A percentile compares a stretch with the other conserved stretches of the same genome.
These are phyloP conservation scores for Suillus weaverae DNA, from an alignment of 768 basidiomycete species.

Conservation along the genomic window DNA sequence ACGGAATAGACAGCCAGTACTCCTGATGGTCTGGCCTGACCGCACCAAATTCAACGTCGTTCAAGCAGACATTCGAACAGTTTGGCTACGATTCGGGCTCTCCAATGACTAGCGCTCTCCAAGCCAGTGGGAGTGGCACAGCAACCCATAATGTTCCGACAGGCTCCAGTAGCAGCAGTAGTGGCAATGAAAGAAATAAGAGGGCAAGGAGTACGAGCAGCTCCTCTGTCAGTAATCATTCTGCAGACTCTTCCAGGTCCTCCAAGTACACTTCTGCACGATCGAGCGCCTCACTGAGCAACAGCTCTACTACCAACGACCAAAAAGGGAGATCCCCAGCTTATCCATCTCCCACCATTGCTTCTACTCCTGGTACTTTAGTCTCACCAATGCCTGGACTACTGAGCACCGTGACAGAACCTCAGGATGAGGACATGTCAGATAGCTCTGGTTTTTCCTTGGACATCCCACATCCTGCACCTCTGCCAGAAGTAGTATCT, in stretches of 20 bases:
- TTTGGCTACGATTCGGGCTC: constrained; percentile 33
- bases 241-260: constrained; percentile 35
- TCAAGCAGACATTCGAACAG: constrained; percentile 60
- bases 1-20: no score
- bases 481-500: constrained; percentile 16
- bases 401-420: constrained; percentile 38
- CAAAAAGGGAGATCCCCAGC: constrained; percentile 10
- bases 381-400: constrained; percentile 37
- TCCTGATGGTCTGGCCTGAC: no score
- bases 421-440: constrained; percentile 54
- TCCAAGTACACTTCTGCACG: constrained; percentile 37
- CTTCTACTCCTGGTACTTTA: constrained; percentile 17
- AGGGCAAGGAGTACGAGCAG: constrained; percentile 56
- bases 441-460: constrained; percentile 36
- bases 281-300: constrained; percentile 34
- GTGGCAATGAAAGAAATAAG: constrained; percentile 55
- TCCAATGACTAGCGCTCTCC: constrained; percentile 27
- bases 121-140: constrained; percentile 29
- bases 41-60: constrained; percentile 49
- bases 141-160: constrained; percentile 17
- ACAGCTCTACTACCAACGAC: constrained; percentile 18
- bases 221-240: constrained; percentile 38
- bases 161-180: constrained; percentile 23
- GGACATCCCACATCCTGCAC: constrained; percentile 18
- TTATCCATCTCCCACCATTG: constrained; percentile 23